These are phyloP conservation scores for Talaromyces nanjingensis DNA, from an alignment of 495 filamentous ascomycete species.

Conservation along the genomic window DNA sequence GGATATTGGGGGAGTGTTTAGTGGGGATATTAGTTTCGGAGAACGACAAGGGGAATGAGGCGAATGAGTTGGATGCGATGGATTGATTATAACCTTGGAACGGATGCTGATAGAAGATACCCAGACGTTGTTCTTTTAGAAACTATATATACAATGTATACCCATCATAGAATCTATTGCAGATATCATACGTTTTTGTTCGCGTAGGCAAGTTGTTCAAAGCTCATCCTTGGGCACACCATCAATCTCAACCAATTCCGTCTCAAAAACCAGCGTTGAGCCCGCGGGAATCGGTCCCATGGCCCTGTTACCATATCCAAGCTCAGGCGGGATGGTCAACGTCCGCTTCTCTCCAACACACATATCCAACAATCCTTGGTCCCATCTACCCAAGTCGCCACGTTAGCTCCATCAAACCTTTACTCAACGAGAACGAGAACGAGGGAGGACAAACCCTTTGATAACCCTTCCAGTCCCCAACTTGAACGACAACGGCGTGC, in stretches of 20 bases:
- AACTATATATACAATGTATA: neutral
- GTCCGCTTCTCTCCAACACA: constrained; percentile 94
- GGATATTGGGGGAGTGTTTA: constrained; percentile 78
- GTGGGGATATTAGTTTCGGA: constrained; percentile 82
- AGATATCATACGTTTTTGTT: neutral
- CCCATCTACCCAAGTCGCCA: constrained; percentile 52
- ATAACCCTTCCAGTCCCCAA: constrained; percentile 81
- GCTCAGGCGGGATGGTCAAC: constrained; percentile 81
- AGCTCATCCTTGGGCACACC: constrained; percentile 64
- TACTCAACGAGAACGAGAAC: neutral
- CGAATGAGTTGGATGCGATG: constrained; percentile 59
- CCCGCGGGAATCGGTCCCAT: constrained; percentile 75
- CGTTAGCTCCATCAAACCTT: neutral
- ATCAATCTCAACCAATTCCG: constrained; percentile 79
- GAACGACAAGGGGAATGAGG: constrained; percentile 43
- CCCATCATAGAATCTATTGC: neutral
- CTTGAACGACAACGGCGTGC: constrained; percentile 66
- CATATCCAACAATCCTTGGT: constrained; percentile 87
- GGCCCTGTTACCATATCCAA: constrained; percentile 70
- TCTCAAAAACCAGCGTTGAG: constrained; percentile 84
- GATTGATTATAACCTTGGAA: constrained; percentile 40
- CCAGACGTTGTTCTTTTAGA: constrained; percentile 2
- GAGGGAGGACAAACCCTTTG: constrained; percentile 54
- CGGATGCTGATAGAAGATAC: constrained; percentile 4
- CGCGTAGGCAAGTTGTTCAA: constrained; percentile 16